Base-by-base conservation (phyloP, 164 flowering plant genomes). In the Platanus orientalis region DNA sequence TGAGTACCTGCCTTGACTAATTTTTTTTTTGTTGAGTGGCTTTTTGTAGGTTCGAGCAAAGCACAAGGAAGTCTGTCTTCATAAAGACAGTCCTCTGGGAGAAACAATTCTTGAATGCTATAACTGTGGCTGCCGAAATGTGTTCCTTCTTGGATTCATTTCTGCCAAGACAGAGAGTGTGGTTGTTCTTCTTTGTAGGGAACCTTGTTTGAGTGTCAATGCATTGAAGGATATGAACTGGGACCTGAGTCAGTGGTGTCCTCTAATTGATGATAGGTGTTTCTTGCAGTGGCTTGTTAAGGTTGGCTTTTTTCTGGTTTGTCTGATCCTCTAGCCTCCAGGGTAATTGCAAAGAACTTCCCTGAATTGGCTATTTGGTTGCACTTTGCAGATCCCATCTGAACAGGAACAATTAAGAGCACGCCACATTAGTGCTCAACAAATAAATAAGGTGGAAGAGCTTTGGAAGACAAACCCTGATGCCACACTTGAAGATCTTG, bases 161-260 rank as follows among this genome's bases (percentile, higher is more conserved):
- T 95, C 99, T 57, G 99, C 99, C 50, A 95, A 86, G 81, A 88
- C 98, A 67, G 99, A 95, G 72, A 95, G 97, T 74, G 97, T 95
- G 50, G 99, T 95, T 56, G 97, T 95, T 52, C 92, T 95, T 50
- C 90, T 95, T 36, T 95, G 99, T 65, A 72, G 99, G 70, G 99
- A 95, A 69, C 99, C 99, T 62, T 95, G 99, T 74, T 76, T 92
- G 70, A 92, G 81, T 74, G 88, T 84, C n/a, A 95, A 90, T 83
- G 96, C 99, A 14, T 68, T 95, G 75, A 95, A 95, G 74, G 99
- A 95, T 71, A 95, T 92, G 99, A 95, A 95, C 61, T 95, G 99
- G 99, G 99, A 95, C 70, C 70, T 88, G 64, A 95, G 99, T 77
- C 99, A 95, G 77, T 95, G 99, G 99, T 92, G 97, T 62, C 99